These are phyloP conservation scores for Leishmania tropica DNA, from an alignment of 208 protist genomes.

Conservation along the genomic window DNA sequence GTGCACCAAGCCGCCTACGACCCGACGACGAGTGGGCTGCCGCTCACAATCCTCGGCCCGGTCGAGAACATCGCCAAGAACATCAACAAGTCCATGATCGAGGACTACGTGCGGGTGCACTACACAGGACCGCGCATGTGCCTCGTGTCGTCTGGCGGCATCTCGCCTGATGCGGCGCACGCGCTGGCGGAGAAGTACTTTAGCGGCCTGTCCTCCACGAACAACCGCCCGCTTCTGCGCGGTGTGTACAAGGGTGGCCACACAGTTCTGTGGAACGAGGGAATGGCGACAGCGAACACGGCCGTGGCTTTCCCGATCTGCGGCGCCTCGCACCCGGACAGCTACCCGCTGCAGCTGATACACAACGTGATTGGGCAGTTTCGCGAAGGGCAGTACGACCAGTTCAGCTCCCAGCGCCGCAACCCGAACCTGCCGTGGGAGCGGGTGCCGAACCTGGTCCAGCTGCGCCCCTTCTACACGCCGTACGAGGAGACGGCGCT, in stretches of 20 bases:
- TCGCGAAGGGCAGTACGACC: slow-evolving; percentile 79
- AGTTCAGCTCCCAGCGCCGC: slow-evolving; percentile 73
- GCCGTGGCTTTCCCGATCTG: slow-evolving; percentile 85
- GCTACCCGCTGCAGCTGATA: slow-evolving; percentile 92
- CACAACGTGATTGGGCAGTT: slow-evolving; percentile 95
- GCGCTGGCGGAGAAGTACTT: slow-evolving; percentile 92
- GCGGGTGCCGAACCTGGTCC: slow-evolving; percentile 65
- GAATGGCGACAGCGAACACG: slow-evolving; percentile 82
- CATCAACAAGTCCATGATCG: slow-evolving; percentile 89
- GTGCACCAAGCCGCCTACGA: slow-evolving; percentile 96
- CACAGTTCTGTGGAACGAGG: slow-evolving; percentile 78
- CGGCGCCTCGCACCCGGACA: slow-evolving; percentile 91
- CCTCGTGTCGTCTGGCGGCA: slow-evolving; percentile 95
- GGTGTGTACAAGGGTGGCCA: slow-evolving; percentile 71
- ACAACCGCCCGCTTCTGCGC: slow-evolving; percentile 60
- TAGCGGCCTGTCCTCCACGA: slow-evolving; percentile 67
- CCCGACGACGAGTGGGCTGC: slow-evolving; percentile 86
- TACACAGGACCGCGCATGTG: slow-evolving; percentile 98
- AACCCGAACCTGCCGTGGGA: slow-evolving; percentile 73
- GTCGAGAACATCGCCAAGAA: slow-evolving; percentile 95
- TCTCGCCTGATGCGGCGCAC: slow-evolving; percentile 95
- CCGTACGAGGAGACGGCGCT: slow-evolving; percentile 91
- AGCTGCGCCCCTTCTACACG: slow-evolving; percentile 90
- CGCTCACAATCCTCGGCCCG: slow-evolving; percentile 98
- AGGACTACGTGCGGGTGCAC: slow-evolving; percentile 93